A percentile compares a stretch with the other conserved stretches of the same genome.
phyloP scores from a whole-genome alignment of 805 yeast genomes.

The Wickerhamiella kazuoi region DNA sequence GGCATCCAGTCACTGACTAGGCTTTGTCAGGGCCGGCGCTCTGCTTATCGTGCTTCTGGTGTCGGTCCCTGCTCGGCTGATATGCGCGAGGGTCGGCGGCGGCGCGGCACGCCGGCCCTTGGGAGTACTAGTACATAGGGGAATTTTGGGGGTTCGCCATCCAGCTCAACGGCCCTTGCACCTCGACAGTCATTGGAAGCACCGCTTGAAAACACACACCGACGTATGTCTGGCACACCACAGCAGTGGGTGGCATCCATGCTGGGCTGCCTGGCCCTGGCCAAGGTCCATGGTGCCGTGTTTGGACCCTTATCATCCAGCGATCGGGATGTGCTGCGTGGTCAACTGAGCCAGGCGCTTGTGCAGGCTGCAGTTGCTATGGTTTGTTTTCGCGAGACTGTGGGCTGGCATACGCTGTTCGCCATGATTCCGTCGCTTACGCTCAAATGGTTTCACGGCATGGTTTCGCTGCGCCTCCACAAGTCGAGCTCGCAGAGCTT shows the following conservation, averaged over 20 bases:
- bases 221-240: not conserved
- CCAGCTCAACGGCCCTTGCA: too few species aligned
- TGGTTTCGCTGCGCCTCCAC: conserved; percentile 1
- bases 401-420: conserved; percentile 4
- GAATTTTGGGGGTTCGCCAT: too few species aligned
- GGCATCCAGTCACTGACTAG: too few species aligned
- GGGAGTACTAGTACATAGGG: too few species aligned
- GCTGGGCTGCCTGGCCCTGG: not conserved
- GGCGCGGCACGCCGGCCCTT: too few species aligned
- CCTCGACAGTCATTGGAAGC: too few species aligned
- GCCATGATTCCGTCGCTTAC: conserved; percentile 4
- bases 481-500: not conserved
- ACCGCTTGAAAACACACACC: too few species aligned
- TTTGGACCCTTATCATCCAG: conserved; percentile 4
- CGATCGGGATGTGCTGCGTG: conserved; percentile 4
- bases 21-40: too few species aligned
- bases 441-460: conserved; percentile 6
- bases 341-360: conserved; percentile 3
- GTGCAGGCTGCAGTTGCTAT: conserved; percentile 8
- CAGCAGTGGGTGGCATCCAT: not conserved
- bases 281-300: not conserved
- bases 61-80: too few species aligned
- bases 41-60: too few species aligned
- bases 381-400: conserved; percentile 7
- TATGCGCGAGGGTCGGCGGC: too few species aligned